Conservation (phyloP, 2,329 filamentous ascomycete species). For the Alternaria postmessia region DNA sequence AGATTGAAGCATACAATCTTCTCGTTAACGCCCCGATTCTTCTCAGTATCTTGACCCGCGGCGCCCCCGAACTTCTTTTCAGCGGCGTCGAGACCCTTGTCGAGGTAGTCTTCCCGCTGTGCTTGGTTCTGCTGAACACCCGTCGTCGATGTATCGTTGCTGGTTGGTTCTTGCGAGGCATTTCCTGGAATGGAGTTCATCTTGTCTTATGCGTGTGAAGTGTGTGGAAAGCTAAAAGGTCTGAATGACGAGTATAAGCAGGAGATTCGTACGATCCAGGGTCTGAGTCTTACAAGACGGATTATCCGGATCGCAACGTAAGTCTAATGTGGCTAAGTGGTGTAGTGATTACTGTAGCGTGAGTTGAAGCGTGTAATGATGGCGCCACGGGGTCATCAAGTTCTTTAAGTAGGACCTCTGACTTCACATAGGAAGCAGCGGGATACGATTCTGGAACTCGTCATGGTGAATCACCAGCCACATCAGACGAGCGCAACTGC, state of each 20-base stretch:
- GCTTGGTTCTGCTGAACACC: constrained; percentile 4
- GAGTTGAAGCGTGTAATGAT: not conserved
- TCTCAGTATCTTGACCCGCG: constrained; percentile 43
- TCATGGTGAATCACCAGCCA: constrained; percentile 7
- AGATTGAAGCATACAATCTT: constrained; percentile 42
- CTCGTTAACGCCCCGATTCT: constrained; percentile 52
- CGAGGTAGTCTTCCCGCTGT: constrained; percentile 22
- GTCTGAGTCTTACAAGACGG: not conserved
- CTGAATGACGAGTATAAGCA: not conserved
- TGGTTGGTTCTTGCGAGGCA: constrained; percentile 4
- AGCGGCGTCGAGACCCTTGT: constrained; percentile 26
- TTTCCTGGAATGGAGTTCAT: constrained; percentile 14
- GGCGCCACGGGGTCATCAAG: not conserved
- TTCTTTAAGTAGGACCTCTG: not conserved
- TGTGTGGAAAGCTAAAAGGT: not conserved
- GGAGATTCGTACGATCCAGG: not conserved
- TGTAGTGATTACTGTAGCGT: not conserved
- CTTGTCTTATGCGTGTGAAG: not conserved
- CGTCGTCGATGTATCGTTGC: constrained; percentile 6
- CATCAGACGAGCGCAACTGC: not conserved
- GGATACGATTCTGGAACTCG: not conserved
- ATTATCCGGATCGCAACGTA: not conserved
- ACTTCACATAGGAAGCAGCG: not conserved
- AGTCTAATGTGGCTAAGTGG: not conserved
- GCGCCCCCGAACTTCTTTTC: constrained; percentile 57